Base-by-base conservation (phyloP, 805 yeast genomes). In the Schwanniomyces polymorphus region DNA sequence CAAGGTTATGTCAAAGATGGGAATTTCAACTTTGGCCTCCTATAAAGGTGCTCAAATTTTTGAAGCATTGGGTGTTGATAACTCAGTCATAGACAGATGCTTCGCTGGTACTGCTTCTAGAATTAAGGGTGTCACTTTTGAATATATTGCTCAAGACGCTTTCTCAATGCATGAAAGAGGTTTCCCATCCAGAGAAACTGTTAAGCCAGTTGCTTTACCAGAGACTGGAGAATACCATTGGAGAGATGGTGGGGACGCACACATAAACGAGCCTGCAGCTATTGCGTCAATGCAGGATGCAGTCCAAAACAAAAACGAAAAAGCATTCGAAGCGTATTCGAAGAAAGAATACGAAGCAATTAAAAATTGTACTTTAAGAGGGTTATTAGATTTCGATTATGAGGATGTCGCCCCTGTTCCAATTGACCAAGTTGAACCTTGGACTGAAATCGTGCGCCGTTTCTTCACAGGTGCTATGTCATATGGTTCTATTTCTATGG, bases 381-480 rank as follows among this genome's bases (percentile, higher is more conserved):
- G 99, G 35, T 74, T 92, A 60, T 80, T 92, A 46, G 98, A 94
- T 70, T 86, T 92, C 63, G 97, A 94, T 70, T 90, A 72, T 62
- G 87, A 82, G 38, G 67, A 64, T 54, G 78, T 90, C 0, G 77
- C 75, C 4, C 80, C 91, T 4, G 94, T 92, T 45, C 97, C 99
- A 47, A 74, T 92, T 52, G 99, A 92, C 63, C 98, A 94, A 73
- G 99, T 92, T 56, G 99, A 92, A 75, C 99, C 99, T 39, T 92
- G 99, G 99, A 94, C 98, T 31, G 99, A 92, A 68, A 92, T 92
- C 67, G 99, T 91, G 28, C 85, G 97, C 60, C 82, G 99, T 60
- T 94, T 94, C 66, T 91, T 91, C 54, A 91, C 99, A n/a, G 99
- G 99, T 74, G 99, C 99, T 44, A 92, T 92, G 99, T 91, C 97